Conservation (phyloP, 2,329 filamentous ascomycete species). For the Microdochium bolleyi region DNA sequence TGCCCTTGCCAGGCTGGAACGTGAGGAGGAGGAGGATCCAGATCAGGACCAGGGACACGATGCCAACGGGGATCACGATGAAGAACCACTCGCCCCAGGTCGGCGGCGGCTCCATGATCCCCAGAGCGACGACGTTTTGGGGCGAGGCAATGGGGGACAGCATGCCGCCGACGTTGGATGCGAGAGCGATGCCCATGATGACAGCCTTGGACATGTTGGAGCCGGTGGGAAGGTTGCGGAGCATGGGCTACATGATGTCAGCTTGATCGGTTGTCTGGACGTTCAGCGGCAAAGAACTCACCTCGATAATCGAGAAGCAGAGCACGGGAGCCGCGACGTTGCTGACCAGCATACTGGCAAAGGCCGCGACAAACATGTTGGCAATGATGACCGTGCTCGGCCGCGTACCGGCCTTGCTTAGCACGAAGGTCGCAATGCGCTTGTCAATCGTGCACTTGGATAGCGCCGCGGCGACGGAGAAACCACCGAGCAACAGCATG, state of each 20-base stretch:
- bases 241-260: conserved; percentile 59
- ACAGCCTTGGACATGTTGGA: conserved; percentile 92
- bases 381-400: conserved; percentile 87
- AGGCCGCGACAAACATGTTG: conserved; percentile 97
- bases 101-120: conserved; percentile 88
- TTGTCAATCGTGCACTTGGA: conserved; percentile 98
- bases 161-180: conserved; percentile 93
- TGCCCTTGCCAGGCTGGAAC: conserved; percentile 79
- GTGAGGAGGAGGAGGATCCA: conserved; percentile 80
- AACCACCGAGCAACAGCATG: conserved; percentile 93
- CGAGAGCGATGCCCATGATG: conserved; percentile 88
- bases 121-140: conserved; percentile 92
- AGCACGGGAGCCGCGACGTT: conserved; percentile 96
- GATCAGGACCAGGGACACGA: conserved; percentile 79
- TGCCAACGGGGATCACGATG: conserved; percentile 84
- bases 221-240: conserved; percentile 84
- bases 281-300: conserved; percentile 25
- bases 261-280: conserved; percentile 1
- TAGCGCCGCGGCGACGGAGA: conserved; percentile 88
- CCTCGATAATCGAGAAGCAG: conserved; percentile 96
- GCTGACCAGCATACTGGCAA: conserved; percentile 98
- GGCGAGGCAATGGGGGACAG: conserved; percentile 95
- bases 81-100: conserved; percentile 98
- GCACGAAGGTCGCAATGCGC: conserved; percentile 88
- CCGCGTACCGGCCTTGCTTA: conserved; percentile 91